Evolutionary conservation across 495 filamentous ascomycete species (phyloP).

Genomic region (Xylaria bambusicola): DNA sequence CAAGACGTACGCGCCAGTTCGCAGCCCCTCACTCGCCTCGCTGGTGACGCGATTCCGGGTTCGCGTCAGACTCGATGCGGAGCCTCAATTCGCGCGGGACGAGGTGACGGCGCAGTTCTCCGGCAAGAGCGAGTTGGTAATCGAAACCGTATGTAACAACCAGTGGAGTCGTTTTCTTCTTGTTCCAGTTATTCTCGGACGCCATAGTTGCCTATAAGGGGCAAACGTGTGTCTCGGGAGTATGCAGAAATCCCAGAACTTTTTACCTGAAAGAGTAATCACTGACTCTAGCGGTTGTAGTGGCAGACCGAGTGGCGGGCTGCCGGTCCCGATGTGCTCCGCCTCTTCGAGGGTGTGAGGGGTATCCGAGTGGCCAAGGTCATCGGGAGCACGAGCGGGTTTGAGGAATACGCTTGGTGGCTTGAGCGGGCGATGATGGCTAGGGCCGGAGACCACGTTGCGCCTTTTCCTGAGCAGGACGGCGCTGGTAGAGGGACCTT

Average conservation of each 20-base stretch:
- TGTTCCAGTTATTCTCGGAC: too few relatives aligned
- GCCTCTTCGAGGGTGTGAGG: slow-evolving; percentile 52
- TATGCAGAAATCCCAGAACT: too few relatives aligned
- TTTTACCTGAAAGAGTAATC: too few relatives aligned
- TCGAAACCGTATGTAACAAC: too few relatives aligned
- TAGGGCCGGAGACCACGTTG: slow-evolving; percentile 24
- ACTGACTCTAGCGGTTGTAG: too few relatives aligned
- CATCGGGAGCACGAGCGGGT: slow-evolving; percentile 41
- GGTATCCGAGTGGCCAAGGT: slow-evolving; percentile 48
- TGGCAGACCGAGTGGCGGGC: slow-evolving; percentile 49
- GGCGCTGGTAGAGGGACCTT: slow-evolving; percentile 29
- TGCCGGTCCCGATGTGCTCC: slow-evolving; percentile 40
- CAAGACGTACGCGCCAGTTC: slow-evolving; percentile 30
- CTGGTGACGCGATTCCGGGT: slow-evolving; percentile 48
- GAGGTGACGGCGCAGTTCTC: slow-evolving; percentile 39
- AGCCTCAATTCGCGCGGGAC: slow-evolving; percentile 36
- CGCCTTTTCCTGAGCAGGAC: slow-evolving; percentile 24
- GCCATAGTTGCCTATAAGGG: too few relatives aligned
- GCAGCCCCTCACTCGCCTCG: slow-evolving; percentile 24
- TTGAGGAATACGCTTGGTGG: slow-evolving; percentile 48
- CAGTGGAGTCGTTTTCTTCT: too few relatives aligned
- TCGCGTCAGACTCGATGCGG: slow-evolving; percentile 50
- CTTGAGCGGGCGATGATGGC: slow-evolving; percentile 47
- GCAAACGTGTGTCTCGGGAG: too few relatives aligned
- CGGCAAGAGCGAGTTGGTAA: slow-evolving; percentile 44